phyloP scores from a whole-genome alignment of 768 basidiomycete genomes.

The Tylopilus sp. region DNA sequence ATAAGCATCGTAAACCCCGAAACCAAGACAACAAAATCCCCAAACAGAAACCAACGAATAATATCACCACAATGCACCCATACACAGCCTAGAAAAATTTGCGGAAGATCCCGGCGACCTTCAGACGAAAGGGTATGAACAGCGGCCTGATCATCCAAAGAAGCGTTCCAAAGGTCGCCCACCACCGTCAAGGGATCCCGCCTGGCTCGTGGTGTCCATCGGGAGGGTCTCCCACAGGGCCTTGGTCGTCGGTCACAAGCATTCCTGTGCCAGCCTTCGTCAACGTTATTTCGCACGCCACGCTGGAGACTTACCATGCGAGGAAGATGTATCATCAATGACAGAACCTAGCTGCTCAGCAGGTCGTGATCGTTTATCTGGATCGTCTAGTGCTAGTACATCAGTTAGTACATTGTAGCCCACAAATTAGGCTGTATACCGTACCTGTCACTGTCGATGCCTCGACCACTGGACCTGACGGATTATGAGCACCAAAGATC shows the following conservation, averaged over 20 bases:
- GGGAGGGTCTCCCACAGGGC: constrained; percentile 4
- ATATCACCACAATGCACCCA: constrained; percentile 23
- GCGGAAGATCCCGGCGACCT: constrained; percentile 47
- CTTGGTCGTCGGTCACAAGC: not conserved
- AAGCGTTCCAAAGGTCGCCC: constrained; percentile 46
- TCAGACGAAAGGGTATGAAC: constrained; percentile 41
- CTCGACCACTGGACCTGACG: constrained; percentile 25
- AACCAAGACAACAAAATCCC: constrained; percentile 23
- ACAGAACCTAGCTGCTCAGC: not conserved
- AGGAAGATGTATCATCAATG: not conserved
- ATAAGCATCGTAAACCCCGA: constrained; percentile 14
- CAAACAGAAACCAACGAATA: constrained; percentile 21
- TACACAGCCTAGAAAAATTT: constrained; percentile 35
- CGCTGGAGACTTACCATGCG: constrained; percentile 12
- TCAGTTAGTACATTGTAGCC: constrained; percentile 10
- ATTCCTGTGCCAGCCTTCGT: constrained; percentile 14
- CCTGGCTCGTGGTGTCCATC: constrained; percentile 14
- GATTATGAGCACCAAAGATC: constrained; percentile 7
- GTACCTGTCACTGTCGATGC: constrained; percentile 18
- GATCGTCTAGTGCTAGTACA: constrained; percentile 10
- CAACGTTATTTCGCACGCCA: constrained; percentile 1
- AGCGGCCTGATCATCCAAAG: constrained; percentile 41
- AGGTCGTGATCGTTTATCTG: constrained; percentile 3
- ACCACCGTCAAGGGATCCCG: constrained; percentile 43
- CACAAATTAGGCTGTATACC: not conserved